These are phyloP conservation scores for Emiliania huxleyi DNA, from an alignment of 78 protist species.

Conservation along the genomic window DNA sequence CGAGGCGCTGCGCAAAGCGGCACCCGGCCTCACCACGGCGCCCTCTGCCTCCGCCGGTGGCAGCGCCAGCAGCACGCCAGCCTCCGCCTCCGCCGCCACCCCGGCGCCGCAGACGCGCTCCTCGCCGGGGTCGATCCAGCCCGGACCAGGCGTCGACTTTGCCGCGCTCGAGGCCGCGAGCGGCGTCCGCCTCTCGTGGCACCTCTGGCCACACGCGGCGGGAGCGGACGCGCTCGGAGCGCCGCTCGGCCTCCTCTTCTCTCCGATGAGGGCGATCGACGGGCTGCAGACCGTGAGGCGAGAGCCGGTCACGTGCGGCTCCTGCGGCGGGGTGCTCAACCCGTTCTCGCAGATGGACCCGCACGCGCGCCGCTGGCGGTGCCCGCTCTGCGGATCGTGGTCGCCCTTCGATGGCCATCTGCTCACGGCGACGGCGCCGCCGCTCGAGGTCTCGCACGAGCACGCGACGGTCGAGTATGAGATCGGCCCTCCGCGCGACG, in stretches of 20 bases:
- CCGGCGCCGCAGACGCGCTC: too few species aligned
- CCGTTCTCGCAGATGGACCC: not conserved
- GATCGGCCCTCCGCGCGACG: not conserved
- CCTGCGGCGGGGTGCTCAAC: not conserved
- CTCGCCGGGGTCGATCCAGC: not conserved
- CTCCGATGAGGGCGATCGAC: not conserved
- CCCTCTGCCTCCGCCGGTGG: too few species aligned
- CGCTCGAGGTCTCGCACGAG: not conserved
- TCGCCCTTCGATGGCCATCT: not conserved
- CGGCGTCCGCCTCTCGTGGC: not conserved
- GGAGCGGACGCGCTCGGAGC: not conserved
- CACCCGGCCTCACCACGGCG: too few species aligned
- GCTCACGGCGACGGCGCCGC: not conserved
- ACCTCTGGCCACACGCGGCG: not conserved
- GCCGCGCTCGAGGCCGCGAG: not conserved
- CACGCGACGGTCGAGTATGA: not conserved
- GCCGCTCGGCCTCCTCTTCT: not conserved
- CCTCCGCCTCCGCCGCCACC: too few species aligned
- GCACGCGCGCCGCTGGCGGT: not conserved
- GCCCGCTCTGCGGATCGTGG: not conserved
- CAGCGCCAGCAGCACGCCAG: too few species aligned
- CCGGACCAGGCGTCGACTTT: not conserved
- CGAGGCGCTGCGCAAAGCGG: too few species aligned
- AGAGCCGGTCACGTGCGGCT: not conserved
- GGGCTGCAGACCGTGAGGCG: not conserved